These are phyloP conservation scores for Eragrostis nindensis DNA, from an alignment of 176 grass and related monocot species.

Conservation along the genomic window DNA sequence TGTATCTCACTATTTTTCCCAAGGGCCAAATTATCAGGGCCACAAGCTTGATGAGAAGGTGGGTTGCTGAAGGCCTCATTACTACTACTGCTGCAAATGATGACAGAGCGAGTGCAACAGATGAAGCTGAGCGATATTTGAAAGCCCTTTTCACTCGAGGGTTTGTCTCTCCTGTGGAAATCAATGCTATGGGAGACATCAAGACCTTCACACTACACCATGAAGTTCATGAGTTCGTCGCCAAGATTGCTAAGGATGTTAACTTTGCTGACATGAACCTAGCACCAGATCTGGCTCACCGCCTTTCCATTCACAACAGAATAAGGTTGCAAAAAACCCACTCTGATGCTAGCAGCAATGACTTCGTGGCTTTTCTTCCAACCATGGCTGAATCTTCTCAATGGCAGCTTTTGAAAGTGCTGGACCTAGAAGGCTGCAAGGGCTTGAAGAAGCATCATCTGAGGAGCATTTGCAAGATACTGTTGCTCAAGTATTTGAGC, in stretches of 20 bases:
- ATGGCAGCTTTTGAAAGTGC: slow-evolving; percentile 5
- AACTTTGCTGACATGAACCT: background rate
- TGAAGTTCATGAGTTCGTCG: background rate
- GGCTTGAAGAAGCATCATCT: slow-evolving; percentile 11
- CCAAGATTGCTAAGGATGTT: background rate
- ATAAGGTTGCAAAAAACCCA: background rate
- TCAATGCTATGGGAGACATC: background rate
- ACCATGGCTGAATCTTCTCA: background rate
- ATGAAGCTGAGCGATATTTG: background rate
- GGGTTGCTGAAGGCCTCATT: slow-evolving; percentile 6
- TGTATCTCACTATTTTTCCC: slow-evolving; percentile 27
- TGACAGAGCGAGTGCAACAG: background rate
- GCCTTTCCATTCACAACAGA: slow-evolving; percentile 9
- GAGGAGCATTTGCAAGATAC: slow-evolving; percentile 32
- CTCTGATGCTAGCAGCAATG: background rate
- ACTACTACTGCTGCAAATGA: fast-evolving
- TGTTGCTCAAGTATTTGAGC: slow-evolving; percentile 39
- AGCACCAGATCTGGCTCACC: background rate
- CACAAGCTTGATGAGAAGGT: slow-evolving; percentile 14
- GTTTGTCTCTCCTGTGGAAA: background rate
- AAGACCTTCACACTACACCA: background rate
- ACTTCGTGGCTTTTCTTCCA: background rate
- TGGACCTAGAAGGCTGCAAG: slow-evolving; percentile 41
- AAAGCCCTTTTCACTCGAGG: background rate
- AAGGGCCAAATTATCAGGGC: background rate